Base-by-base conservation (phyloP, 495 filamentous ascomycete species). In the Tuber calosporum region DNA sequence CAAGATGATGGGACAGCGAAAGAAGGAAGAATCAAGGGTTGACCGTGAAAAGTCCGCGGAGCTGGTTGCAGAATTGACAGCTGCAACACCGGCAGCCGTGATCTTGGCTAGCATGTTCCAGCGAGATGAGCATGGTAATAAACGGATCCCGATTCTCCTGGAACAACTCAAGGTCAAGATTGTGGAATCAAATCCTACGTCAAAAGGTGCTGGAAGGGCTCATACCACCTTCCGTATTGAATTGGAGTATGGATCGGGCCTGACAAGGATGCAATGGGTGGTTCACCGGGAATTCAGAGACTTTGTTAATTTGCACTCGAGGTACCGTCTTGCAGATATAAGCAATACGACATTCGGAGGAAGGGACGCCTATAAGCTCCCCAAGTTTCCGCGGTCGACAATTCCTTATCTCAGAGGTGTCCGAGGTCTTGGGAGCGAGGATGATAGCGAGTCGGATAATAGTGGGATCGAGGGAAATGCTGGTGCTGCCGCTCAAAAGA, bases 21-120 rank as follows among this genome's bases (percentile, higher is more conserved):
- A 89, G 79, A 96, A 90, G 82, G 89, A 90, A 15, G 93, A 97
- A 73, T 89, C 86, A 62, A 88, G 90, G 69, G 89, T 97, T 68
- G 95, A 99, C 82, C 92, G 93, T 82, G 90, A 90, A 79, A 99
- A 99, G 79, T 97, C 93, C 37, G 94, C 95, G 30, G 96, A 99
- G 81, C 85, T 99, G 40, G 91, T 99, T 85, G 94, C 96, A 7
- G 95, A 99, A 82, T 85, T 99, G 36, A 89, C 93, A 38, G 96
- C 95, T 9, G 95, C 91, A 45, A 90, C 92, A 1, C 95, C 95
- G 13, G 95, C 95, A 17, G 95, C 93, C 36, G 83, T 98, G 71
- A 96, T 99, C 74, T 83, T 98, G 62, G 95, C 95, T 9, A 97
- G 93, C 78, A 97, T 97, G 90, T 94, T 97, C 79, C 95, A 99